These are phyloP conservation scores for Diaporthe destruens DNA, from an alignment of 2,329 filamentous ascomycete genomes.

Conservation along the genomic window DNA sequence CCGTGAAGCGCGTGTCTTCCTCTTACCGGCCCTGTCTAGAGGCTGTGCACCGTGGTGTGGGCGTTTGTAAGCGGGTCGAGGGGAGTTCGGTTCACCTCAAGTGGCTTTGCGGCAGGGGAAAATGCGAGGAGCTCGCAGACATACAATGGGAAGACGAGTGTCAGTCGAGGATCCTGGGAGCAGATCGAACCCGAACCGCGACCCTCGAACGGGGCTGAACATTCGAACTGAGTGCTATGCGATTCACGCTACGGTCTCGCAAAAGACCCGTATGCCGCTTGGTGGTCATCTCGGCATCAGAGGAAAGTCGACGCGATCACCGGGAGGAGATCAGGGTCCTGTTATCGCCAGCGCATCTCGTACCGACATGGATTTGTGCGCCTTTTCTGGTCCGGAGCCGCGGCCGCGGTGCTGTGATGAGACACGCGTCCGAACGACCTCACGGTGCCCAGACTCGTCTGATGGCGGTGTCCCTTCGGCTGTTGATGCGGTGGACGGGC, in stretches of 20 bases:
- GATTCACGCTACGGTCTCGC: no score
- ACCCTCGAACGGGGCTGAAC: background rate
- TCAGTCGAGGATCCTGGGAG: background rate
- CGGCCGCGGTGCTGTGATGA: background rate
- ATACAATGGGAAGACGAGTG: background rate
- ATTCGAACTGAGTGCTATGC: background rate
- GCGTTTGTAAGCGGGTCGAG: background rate
- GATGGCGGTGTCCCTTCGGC: background rate
- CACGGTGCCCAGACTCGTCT: background rate
- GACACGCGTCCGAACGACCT: background rate
- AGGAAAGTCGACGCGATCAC: background rate
- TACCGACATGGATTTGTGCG: background rate
- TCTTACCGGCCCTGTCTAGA: slow-evolving; percentile 13
- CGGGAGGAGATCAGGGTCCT: background rate
- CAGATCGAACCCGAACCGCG: background rate
- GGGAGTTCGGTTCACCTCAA: slow-evolving; percentile 1
- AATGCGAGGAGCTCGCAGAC: slow-evolving; percentile 18
- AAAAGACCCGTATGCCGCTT: background rate
- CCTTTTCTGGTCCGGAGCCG: background rate
- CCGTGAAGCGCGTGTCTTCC: background rate
- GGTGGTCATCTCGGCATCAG: background rate
- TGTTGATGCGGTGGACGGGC: background rate
- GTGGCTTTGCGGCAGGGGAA: slow-evolving; percentile 16
- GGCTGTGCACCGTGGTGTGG: background rate
- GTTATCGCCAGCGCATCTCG: background rate